Evolutionary conservation across 2,329 filamentous ascomycete species (phyloP).

Genomic region (Aspergillus cejpii): DNA sequence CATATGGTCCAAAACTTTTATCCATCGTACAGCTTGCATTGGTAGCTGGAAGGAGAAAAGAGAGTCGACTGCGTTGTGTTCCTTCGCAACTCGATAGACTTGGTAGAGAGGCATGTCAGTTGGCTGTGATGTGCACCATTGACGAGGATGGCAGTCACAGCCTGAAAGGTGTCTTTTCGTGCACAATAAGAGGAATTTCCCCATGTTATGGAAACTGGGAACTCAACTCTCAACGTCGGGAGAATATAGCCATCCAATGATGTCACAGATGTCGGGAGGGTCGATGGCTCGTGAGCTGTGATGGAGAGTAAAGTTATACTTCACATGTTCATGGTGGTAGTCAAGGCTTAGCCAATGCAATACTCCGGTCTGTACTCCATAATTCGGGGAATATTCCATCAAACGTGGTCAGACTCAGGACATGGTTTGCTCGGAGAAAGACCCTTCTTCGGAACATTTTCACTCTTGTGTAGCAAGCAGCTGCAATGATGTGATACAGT

Average conservation of each 20-base stretch:
- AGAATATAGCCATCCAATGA: too few species aligned
- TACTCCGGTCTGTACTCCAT: too few species aligned
- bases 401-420: not conserved
- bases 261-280: not conserved
- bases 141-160: not conserved
- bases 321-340: not conserved
- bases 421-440: slow-evolving; percentile 6
- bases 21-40: too few species aligned
- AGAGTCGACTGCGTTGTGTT: not conserved
- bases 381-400: not conserved
- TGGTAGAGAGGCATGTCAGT: not conserved
- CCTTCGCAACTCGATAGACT: not conserved
- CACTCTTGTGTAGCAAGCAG: slow-evolving; percentile 5
- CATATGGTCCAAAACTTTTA: too few species aligned
- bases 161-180: not conserved
- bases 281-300: not conserved
- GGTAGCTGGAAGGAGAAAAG: not conserved
- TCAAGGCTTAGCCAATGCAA: not conserved
- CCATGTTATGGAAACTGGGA: too few species aligned
- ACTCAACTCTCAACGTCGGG: too few species aligned
- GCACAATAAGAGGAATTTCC: too few species aligned
- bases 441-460: slow-evolving; percentile 17
- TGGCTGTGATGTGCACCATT: not conserved
- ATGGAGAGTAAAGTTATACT: slow-evolving; percentile 5
- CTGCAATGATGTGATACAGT: slow-evolving; percentile 2